Evolutionary conservation across 805 yeast species (phyloP), one percentile per base, ranked within the genome.

Genomic region (Jamesozyma rosinii): DNA sequence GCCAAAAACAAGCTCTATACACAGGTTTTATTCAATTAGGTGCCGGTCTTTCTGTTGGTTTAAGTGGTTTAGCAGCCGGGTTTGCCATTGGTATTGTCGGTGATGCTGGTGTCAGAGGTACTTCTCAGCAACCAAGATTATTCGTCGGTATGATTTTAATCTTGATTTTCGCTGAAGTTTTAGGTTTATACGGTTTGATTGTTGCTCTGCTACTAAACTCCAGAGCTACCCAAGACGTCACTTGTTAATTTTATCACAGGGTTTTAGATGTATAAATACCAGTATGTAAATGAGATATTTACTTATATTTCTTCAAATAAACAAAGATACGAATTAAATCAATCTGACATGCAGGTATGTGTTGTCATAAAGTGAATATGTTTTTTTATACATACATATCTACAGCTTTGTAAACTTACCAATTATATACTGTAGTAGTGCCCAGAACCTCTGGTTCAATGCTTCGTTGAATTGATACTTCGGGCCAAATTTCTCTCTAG

Each of bases 41-140:
- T 70, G 95, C 97, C 46, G 98, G 98, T 68, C 76, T 90, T 59
- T 84, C 96, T 41, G 98, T 90, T 54, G 98, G 98, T 63, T 76
- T 90, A 57, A 83, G 95, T 49, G 96, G 97, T 67, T 76, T 90
- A 64, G 97, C 97, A 63, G 96, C 97, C 52, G 98, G 98, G 57
- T 90, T 87, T 63, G 97, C 98, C 67, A 90, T 90, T 71, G 98
- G 98, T 72, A 90, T 90, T 55, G 98, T 90, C 55, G 98, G 98
- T 68, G 98, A 90, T 67, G 97, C 95, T 46, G 98, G 98, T 77
- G 97, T 90, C 46, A 85, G 97, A 75, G 95, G 96, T 70, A 82
- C 89, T 54, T 92, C 95, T 50, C 97, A 89, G 69, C 98, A 90
- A 72, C 97, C 97, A 66, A 84, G 96, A 76, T 77, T 90, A 63